Evolutionary conservation across 129 eudicot species (phyloP).

Genomic region (Chrysanthemum makinoi): DNA sequence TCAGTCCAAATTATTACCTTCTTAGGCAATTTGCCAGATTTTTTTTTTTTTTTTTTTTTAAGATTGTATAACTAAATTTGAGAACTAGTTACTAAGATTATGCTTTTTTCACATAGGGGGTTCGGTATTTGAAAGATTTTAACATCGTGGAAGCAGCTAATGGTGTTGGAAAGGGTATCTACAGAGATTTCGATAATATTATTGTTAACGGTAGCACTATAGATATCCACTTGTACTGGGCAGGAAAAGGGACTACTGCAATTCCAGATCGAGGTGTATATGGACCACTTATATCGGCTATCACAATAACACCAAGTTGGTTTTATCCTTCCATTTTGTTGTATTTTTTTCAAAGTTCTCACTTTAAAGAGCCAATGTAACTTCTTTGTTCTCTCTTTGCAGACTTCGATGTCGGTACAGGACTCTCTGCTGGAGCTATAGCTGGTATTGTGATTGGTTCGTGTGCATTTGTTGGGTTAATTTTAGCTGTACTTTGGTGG

Average conservation of each 20-base stretch:
- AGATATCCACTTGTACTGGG: constrained; percentile 86
- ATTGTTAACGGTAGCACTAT: constrained; percentile 65
- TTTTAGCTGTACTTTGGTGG: constrained; percentile 45
- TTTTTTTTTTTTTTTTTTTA: no score
- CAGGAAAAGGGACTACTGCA: constrained; percentile 82
- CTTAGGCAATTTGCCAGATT: neutral
- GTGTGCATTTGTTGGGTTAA: constrained; percentile 30
- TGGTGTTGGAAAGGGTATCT: constrained; percentile 51
- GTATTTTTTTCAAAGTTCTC: neutral
- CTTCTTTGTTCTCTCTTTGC: constrained; percentile 24
- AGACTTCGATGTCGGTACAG: constrained; percentile 53
- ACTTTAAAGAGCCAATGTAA: constrained; percentile 20
- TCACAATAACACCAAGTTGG: constrained; percentile 84
- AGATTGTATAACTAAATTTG: neutral
- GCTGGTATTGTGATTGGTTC: constrained; percentile 63
- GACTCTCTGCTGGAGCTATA: constrained; percentile 54
- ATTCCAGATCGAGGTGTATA: constrained; percentile 71
- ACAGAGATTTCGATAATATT: constrained; percentile 45
- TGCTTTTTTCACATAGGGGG: constrained; percentile 50
- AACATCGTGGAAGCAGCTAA: constrained; percentile 59
- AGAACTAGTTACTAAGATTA: constrained; percentile 10
- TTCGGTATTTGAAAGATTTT: constrained; percentile 46
- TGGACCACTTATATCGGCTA: constrained; percentile 87
- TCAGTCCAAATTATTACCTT: neutral
- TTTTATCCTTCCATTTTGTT: constrained; percentile 5